Base-by-base conservation (phyloP, 208 protist species). In the Crithidia sp. region DNA sequence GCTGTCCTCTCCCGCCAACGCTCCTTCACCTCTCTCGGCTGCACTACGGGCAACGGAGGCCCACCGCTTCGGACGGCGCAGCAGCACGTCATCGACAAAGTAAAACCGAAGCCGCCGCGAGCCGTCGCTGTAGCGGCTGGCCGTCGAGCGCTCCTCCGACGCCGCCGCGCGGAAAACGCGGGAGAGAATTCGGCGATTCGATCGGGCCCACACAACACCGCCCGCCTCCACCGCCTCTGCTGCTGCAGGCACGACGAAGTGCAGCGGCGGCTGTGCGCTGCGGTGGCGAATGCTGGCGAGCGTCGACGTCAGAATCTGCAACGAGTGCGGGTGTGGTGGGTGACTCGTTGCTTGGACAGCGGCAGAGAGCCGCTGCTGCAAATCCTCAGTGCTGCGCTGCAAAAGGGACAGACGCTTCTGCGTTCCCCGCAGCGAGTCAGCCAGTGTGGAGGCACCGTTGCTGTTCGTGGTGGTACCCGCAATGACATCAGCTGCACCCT, bases 141-240 rank as follows among this genome's bases (percentile, higher is more conserved):
- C 78, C 37, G 69, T 60, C 36, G 55, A 60, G 50, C 54, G 64
- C 70, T 81, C 83, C 16, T 36, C 59, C 7, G 64, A 67, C 16
- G 58, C 39, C 37, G 47, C 44, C 12, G 68, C 56, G 14, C 88
- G 79, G 71, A 96, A 91, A 2, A 92, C 79, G 16, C 82, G 86
- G n/a, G 89, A 90, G 13, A 96, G 70, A 5, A 96, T 64, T 13
- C 92, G 82, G n/a, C 80, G 65, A 71, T 92, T 88, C 0, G 88
- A 76, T 14, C 89, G 72, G 10, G 76, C 61, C 89, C 89, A 96
- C n/a, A 40, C 6, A 5, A 87, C 40, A 4, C 76, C 84, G 2
- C 62, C 71, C 1, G 82, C 81, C 4, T 74, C 58, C 7, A 79
- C 41, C 28, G 17, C 39, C 17, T 53, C 54, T 5, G 36, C 78